A percentile compares a stretch with the other conserved stretches of the same genome.
Conservation (phyloP, 805 yeast species). For the Yamadazyma sp. region DNA sequence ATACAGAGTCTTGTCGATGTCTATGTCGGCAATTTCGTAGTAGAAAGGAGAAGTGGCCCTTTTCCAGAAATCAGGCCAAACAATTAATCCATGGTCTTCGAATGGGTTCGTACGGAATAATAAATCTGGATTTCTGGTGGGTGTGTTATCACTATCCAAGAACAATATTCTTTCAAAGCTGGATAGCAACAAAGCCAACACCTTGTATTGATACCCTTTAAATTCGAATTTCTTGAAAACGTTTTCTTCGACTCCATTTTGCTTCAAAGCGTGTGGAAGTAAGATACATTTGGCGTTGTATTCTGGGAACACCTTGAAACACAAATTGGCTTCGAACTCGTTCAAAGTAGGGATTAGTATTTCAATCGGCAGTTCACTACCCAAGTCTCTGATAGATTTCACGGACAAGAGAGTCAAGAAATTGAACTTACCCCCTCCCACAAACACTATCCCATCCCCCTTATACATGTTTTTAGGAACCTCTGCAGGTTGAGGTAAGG, state of each 20-base stretch:
- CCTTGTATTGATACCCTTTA: conserved; percentile 45
- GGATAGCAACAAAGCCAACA: conserved; percentile 38
- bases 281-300: conserved; percentile 40
- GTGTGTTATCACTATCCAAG: conserved; percentile 75
- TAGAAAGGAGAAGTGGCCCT: conserved; percentile 75
- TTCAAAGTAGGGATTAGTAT: conserved; percentile 69
- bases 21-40: conserved; percentile 65
- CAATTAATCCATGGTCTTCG: conserved; percentile 50
- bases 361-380: conserved; percentile 76
- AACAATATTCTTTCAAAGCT: conserved; percentile 70
- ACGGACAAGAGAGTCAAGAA: conserved; percentile 69
- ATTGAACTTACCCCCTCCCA: conserved; percentile 79
- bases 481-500: conserved; percentile 39
- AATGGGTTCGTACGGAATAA: conserved; percentile 61
- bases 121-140: conserved; percentile 61
- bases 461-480: conserved; percentile 33
- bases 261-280: conserved; percentile 30
- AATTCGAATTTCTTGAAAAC: conserved; percentile 34
- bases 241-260: conserved; percentile 17
- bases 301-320: conserved; percentile 38
- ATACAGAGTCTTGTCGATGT: conserved; percentile 26
- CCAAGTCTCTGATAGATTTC: conserved; percentile 61
- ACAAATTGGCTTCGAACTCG: conserved; percentile 68
- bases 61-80: conserved; percentile 91
- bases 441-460: conserved; percentile 62